Base-by-base conservation (phyloP, 768 basidiomycete species). In the Dacryopinax spathularia region DNA sequence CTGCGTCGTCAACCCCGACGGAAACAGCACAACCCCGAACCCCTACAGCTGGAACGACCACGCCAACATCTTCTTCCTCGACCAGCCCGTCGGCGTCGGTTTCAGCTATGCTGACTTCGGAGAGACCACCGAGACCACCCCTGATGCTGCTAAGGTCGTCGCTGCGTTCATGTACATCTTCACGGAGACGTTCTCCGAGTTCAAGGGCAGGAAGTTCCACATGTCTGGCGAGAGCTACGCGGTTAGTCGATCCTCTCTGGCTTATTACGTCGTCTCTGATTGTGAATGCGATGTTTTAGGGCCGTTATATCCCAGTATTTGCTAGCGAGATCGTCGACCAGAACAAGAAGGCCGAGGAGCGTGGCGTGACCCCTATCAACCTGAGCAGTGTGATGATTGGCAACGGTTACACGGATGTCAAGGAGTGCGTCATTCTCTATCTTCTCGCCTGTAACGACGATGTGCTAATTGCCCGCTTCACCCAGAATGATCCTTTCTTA, bases 41-140 rank as follows among this genome's bases (percentile, higher is more conserved):
- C 71, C 72, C 7, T 68, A 75, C 71, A 75, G 75, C 0, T 81
- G 80, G 80, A 81, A 76, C 71, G 68, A 70, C 35, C 69, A 73
- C 41, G 71, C 75, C 33, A 77, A 71, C 56, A 68, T 71, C 60
- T 63, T 73, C 29, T 73, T 69, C 66, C 67, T 76, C 44, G 73
- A 75, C 65, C 69, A 73, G 35, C 75, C 76, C n/a, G 66, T 73
- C 48, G 72, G 77, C 56, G 79, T 80, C 39, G 81, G 81, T 36
- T 82, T 74, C 74, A 79, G 79, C 5, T 81, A 80, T 69, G 69
- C 73, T 12, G 68, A 73, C 33, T 72, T 73, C 60, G 73, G 68
- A 6, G 69, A 70, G 35, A 66, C 64, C 15, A 67, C 68, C 33
- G 66, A 43, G 39, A 41, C 39, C 18, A 41, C 39, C 18, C 7